Conservation (phyloP, 139 green algal genomes). For the Mychonastes homosphaera region DNA sequence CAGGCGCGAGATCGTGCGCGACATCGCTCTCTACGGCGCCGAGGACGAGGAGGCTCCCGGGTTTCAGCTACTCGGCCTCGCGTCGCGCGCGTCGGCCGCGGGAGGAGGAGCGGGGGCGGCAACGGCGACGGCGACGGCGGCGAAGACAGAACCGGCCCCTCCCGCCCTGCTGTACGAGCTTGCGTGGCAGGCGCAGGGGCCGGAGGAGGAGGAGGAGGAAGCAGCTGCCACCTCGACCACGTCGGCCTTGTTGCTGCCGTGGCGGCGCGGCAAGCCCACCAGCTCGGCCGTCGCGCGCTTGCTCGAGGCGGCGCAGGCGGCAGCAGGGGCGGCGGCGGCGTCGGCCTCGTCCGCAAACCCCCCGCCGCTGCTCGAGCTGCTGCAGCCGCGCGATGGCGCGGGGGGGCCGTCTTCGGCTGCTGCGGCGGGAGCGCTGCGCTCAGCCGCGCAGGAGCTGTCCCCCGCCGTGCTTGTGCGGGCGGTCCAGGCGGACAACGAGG, state of each 20-base stretch:
- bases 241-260: no score
- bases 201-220: no score
- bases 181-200: slow-evolving; percentile 18
- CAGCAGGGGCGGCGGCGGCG: no score
- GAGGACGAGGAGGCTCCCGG: neutral
- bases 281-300: no score
- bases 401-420: no score
- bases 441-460: slow-evolving; percentile 15
- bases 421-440: no score
- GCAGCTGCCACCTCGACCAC: no score
- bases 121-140: neutral
- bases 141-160: neutral
- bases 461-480: neutral
- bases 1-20: slow-evolving; percentile 4
- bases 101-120: slow-evolving; percentile 13
- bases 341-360: no score
- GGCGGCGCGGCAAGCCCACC: no score
- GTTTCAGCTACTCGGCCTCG: slow-evolving; percentile 1
- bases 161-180: slow-evolving; percentile 26
- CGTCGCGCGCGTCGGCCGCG: neutral
- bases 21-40: neutral
- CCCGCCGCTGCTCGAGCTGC: no score
- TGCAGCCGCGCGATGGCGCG: no score
- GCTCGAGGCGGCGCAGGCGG: no score
- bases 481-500: neutral